Evolutionary conservation across 352 stramenopile species (phyloP).

Genomic region (Phytopythium cucurbitacearum): DNA sequence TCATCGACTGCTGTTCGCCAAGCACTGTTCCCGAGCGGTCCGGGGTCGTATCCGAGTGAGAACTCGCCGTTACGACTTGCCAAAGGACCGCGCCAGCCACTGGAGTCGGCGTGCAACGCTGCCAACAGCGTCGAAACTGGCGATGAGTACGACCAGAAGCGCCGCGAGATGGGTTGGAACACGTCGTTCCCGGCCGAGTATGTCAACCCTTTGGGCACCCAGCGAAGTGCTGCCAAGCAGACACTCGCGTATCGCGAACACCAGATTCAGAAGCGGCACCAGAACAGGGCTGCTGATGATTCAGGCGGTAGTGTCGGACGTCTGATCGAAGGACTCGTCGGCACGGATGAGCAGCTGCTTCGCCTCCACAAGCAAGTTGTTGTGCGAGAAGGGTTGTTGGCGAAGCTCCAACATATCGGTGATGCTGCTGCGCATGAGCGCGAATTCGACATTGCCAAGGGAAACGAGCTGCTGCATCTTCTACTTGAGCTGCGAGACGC

Average conservation of each 20-base stretch:
- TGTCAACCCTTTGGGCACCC: slow-evolving; percentile 17
- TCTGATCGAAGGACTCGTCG: slow-evolving; percentile 1
- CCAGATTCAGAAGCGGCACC: slow-evolving; percentile 12
- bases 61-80: slow-evolving; percentile 15
- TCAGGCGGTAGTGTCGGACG: not conserved
- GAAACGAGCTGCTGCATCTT: slow-evolving; percentile 54
- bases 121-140: slow-evolving; percentile 1
- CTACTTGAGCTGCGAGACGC: slow-evolving; percentile 60
- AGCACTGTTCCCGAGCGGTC: slow-evolving; percentile 34
- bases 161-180: slow-evolving; percentile 66
- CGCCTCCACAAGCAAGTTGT: slow-evolving; percentile 51
- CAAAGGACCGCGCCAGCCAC: no score
- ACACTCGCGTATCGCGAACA: slow-evolving; percentile 66
- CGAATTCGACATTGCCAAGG: slow-evolving; percentile 34
- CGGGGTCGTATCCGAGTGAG: slow-evolving; percentile 36
- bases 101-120: not conserved
- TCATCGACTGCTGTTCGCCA: slow-evolving; percentile 35
- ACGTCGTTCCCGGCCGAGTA: slow-evolving; percentile 72
- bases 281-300: slow-evolving; percentile 12
- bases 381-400: slow-evolving; percentile 56
- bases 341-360: slow-evolving; percentile 20
- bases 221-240: slow-evolving; percentile 37
- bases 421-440: slow-evolving; percentile 17
- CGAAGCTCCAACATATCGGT: slow-evolving; percentile 38
- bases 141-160: slow-evolving; percentile 25